phyloP scores from a whole-genome alignment of 345 rosid genomes.

The Sonneratia alba region DNA sequence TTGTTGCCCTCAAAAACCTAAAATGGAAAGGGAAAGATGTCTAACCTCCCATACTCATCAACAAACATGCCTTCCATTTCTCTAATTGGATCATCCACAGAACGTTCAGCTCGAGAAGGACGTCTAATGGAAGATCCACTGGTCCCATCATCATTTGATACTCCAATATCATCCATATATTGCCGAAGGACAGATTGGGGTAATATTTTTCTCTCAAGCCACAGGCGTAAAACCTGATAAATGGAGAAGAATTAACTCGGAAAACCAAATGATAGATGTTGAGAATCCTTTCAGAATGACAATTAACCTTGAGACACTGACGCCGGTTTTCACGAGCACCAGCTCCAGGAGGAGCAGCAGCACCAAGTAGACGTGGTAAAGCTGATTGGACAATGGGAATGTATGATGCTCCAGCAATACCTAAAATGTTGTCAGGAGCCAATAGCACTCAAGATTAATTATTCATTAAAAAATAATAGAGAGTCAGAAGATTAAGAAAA shows the following conservation, averaged over 20 bases:
- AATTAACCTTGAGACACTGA: constrained; percentile 78
- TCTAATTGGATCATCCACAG: constrained; percentile 88
- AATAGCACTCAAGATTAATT: not conserved
- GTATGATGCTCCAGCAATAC: constrained; percentile 77
- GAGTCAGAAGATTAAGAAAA: not conserved
- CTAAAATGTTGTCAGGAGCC: constrained; percentile 22
- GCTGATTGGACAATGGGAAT: constrained; percentile 83
- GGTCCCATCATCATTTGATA: constrained; percentile 56
- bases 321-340: constrained; percentile 93
- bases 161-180: constrained; percentile 74
- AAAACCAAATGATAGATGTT: not conserved
- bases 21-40: not conserved
- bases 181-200: constrained; percentile 68
- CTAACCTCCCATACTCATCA: constrained; percentile 97
- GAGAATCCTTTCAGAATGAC: not conserved
- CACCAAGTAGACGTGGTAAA: constrained; percentile 85
- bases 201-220: constrained; percentile 88
- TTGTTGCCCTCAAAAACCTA: not conserved
- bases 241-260: constrained; percentile 7
- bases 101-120: constrained; percentile 88
- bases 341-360: constrained; percentile 83
- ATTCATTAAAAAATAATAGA: not conserved
- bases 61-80: constrained; percentile 98
- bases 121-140: constrained; percentile 57
- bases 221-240: constrained; percentile 69